Evolutionary conservation across 1,284 basidiomycete species (phyloP), one percentile per base, ranked within the genome.

Genomic region (Retiboletus flavoniger): DNA sequence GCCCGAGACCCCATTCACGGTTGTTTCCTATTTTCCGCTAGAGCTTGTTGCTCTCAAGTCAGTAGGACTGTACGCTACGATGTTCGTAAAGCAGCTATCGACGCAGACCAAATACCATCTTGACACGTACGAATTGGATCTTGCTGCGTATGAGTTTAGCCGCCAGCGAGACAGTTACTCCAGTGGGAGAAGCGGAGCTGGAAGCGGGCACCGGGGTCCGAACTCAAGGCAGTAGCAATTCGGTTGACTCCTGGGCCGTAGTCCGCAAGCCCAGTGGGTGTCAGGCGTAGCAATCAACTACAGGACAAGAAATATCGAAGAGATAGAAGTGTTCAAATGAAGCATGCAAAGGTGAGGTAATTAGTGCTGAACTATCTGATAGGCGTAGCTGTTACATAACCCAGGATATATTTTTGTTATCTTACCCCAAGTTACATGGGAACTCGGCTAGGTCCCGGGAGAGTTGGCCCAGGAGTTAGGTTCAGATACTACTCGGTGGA

Each of bases 1-100:
- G 44, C 19, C 39, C 31, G 49, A 29, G 39, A 26, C 36, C 56
- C 62, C 65, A 68, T 66, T 41, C 54, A 29, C 7, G 31, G 19
- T 29, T 43, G 48, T 29, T 34, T 28, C 36, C 21, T 16, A 11
- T 40, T 35, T 42, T 54, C n/a, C 24, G 6, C 24, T 24, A 34
- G 35, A 24, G 19, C 28, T 36, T 36, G 28, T 24, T 35, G 40
- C 26, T 31, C 26, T 16, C 6, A 24, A 57, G 16, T 14, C 39
- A 26, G 26, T 8, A 31, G 26, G 10, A 24, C 53, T 57, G 35
- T 17, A 29, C 13, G 17, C 28, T 31, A 16, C 32, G 14, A 43
- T n/a, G 16, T 39, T 40, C 13, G 45, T 61, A 54, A 58, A 41
- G 19, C 16, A 47, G 14, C 24, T 14, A 9, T 57, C 29, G 36